phyloP scores from a whole-genome alignment of 2,329 filamentous ascomycete genomes.

The Aspergillus hortae region DNA sequence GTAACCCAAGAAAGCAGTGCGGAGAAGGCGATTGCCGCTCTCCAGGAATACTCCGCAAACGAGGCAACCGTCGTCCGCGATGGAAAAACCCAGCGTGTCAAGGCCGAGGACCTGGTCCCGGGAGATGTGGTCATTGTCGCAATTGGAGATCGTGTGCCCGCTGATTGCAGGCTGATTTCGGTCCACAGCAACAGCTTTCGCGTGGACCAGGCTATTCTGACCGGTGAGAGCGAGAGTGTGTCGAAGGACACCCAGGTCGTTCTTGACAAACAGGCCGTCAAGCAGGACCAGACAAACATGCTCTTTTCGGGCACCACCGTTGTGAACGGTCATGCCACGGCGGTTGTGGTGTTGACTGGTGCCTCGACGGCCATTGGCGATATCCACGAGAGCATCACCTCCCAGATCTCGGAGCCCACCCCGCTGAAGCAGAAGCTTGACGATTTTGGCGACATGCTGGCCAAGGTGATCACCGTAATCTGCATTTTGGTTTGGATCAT shows the following conservation, averaged over 20 bases:
- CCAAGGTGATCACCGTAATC: slow-evolving; percentile 97
- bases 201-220: slow-evolving; percentile 94
- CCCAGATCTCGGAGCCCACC: slow-evolving; percentile 96
- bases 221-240: slow-evolving; percentile 96
- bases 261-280: slow-evolving; percentile 77
- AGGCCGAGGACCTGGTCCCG: slow-evolving; percentile 95
- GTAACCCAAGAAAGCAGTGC: slow-evolving; percentile 98
- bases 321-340: slow-evolving; percentile 87
- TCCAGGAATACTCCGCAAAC: slow-evolving; percentile 98
- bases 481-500: slow-evolving; percentile 97
- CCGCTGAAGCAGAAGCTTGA: slow-evolving; percentile 98
- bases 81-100: slow-evolving; percentile 75
- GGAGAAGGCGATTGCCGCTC: slow-evolving; percentile 94
- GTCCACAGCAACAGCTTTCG: slow-evolving; percentile 98
- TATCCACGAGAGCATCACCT: slow-evolving; percentile 97
- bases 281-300: slow-evolving; percentile 97
- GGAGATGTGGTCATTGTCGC: slow-evolving; percentile 86
- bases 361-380: slow-evolving; percentile 92
- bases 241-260: slow-evolving; percentile 72
- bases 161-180: slow-evolving; percentile 83
- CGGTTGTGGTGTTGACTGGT: slow-evolving; percentile 86
- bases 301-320: slow-evolving; percentile 98
- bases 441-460: slow-evolving; percentile 91
- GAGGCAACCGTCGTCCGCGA: slow-evolving; percentile 90
- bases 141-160: slow-evolving; percentile 89